A percentile compares a stretch with the other conserved stretches of the same genome.
These are phyloP conservation scores for Chlamydomonas reinhardtii DNA, from an alignment of 163 green algal genomes.

Conservation along the genomic window DNA sequence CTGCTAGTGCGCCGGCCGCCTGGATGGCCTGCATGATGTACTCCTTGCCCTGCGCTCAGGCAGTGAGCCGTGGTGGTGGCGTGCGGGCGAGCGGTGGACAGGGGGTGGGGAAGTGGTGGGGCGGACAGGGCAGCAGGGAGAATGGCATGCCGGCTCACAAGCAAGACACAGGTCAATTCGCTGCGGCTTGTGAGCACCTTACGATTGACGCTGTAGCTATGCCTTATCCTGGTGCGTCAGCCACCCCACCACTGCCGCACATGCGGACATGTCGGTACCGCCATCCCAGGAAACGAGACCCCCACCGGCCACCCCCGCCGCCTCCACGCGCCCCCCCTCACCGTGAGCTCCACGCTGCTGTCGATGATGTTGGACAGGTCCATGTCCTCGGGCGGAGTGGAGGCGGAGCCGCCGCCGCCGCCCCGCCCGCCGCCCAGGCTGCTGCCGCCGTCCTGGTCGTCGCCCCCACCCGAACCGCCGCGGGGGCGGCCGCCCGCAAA, in stretches of 20 bases:
- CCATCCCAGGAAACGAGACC: no score
- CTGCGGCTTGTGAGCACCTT: no score
- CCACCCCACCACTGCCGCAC: no score
- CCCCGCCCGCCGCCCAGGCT: background rate
- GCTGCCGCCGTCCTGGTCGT: background rate
- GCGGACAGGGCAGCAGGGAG: background rate
- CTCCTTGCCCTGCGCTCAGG: conserved; percentile 42
- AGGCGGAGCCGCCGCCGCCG: background rate
- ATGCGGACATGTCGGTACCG: no score
- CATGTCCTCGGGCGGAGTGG: background rate
- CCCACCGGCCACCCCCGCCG: no score
- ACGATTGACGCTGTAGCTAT: no score
- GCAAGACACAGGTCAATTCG: no score
- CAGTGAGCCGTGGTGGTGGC: no score
- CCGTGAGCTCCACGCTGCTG: conserved; percentile 46
- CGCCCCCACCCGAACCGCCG: background rate
- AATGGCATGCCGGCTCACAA: no score
- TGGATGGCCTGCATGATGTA: conserved; percentile 25
- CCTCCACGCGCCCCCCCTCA: no score
- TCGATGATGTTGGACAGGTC: conserved; percentile 45
- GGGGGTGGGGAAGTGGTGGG: background rate
- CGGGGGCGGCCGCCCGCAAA: background rate
- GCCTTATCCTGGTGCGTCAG: no score
- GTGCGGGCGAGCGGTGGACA: background rate
- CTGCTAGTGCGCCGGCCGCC: background rate